phyloP scores from a whole-genome alignment of 352 stramenopile species.

The Phytophthora capsici region DNA sequence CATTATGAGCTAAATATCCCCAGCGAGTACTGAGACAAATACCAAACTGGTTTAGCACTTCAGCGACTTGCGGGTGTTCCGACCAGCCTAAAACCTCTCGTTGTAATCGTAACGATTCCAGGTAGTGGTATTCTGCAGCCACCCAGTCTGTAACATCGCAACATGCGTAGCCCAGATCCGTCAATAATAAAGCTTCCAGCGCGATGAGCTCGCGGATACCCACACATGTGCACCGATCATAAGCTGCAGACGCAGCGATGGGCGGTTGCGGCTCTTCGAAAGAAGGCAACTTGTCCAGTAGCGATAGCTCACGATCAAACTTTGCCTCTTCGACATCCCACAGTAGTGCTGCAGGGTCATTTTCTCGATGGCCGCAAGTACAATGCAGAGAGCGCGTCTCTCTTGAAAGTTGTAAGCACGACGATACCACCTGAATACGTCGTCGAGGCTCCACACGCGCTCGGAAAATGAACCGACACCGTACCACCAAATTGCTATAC shows the following conservation, averaged over 20 bases:
- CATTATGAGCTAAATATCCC: slow-evolving; percentile 76
- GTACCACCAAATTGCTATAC: slow-evolving; percentile 83
- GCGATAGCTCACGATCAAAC: slow-evolving; percentile 65
- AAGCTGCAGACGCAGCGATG: slow-evolving; percentile 24
- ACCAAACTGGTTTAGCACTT: slow-evolving; percentile 82
- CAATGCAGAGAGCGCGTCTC: slow-evolving; percentile 77
- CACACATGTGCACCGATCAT: slow-evolving; percentile 64
- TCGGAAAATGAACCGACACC: slow-evolving; percentile 81
- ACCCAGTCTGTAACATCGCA: slow-evolving; percentile 84
- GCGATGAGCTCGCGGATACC: slow-evolving; percentile 80
- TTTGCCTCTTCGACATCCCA: slow-evolving; percentile 85
- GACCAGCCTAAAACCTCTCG: slow-evolving; percentile 77
- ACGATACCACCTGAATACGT: slow-evolving; percentile 72
- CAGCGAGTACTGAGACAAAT: slow-evolving; percentile 80
- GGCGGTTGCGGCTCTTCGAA: slow-evolving; percentile 60
- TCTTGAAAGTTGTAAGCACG: slow-evolving; percentile 73
- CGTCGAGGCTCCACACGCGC: slow-evolving; percentile 75
- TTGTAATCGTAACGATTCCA: slow-evolving; percentile 81
- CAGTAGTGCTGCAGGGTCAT: slow-evolving; percentile 65
- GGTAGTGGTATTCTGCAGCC: slow-evolving; percentile 76
- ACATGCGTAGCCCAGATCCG: slow-evolving; percentile 78
- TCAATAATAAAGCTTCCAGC: slow-evolving; percentile 76
- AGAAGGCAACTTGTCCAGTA: slow-evolving; percentile 65
- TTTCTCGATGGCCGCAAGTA: slow-evolving; percentile 72
- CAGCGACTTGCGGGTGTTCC: slow-evolving; percentile 79